Evolutionary conservation across 345 rosid genomes (phyloP).

Genomic region (Lepidium sativum): DNA sequence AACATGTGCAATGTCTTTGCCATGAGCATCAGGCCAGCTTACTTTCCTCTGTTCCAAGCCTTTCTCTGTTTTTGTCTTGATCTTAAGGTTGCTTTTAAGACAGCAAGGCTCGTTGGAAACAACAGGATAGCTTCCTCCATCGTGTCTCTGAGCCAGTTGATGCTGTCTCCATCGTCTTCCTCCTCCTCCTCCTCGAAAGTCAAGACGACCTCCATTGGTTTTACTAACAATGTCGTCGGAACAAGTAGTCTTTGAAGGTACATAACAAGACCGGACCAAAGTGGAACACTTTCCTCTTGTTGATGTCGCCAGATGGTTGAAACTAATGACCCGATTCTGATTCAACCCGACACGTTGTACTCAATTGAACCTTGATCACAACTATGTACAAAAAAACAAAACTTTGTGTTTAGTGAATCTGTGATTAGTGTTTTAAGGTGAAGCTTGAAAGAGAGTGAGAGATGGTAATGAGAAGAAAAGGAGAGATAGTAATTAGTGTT

Average conservation of each 20-base stretch:
- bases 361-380: background rate
- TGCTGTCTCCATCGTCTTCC: slow-evolving; percentile 23
- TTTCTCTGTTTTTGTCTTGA: slow-evolving; percentile 12
- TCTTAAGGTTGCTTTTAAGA: slow-evolving; percentile 63
- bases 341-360: background rate
- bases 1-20: slow-evolving; percentile 71
- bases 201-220: slow-evolving; percentile 20
- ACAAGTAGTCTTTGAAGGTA: slow-evolving; percentile 31
- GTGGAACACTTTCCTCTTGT: slow-evolving; percentile 55
- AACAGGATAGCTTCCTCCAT: slow-evolving; percentile 13
- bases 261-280: slow-evolving; percentile 69
- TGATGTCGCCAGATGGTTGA: slow-evolving; percentile 59
- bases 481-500: slow-evolving; percentile 10
- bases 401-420: background rate
- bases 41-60: slow-evolving; percentile 52
- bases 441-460: background rate
- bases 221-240: slow-evolving; percentile 17
- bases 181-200: slow-evolving; percentile 32
- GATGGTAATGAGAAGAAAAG: slow-evolving; percentile 4
- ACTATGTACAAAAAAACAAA: background rate
- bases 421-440: slow-evolving; percentile 9
- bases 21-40: slow-evolving; percentile 73
- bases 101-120: slow-evolving; percentile 25
- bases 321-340: background rate
- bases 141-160: slow-evolving; percentile 11